Base-by-base conservation (phyloP, 805 yeast species). In the Suhomyces prunicola region DNA sequence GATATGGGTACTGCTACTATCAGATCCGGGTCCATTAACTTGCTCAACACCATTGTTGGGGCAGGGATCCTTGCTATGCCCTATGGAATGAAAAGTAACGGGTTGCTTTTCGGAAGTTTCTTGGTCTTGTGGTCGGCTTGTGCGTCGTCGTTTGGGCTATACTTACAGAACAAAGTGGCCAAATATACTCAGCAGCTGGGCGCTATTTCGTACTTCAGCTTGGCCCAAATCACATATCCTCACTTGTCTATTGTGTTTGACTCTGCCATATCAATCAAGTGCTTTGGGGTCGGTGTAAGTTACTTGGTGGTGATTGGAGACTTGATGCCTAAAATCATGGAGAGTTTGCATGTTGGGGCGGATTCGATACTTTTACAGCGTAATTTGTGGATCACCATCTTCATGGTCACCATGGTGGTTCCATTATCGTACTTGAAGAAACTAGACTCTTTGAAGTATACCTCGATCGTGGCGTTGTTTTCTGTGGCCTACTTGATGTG, bases 51-150 rank as follows among this genome's bases (percentile, higher is more conserved):
- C 24, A 86, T 88, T 51, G 78, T 88, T 10, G 96, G 96, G 6
- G 90, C 94, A 0, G 96, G 96, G 1, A 73, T 87, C 42, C 75
- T 88, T 23, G 90, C 92, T 12, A 81, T 88, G 72, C 92, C 94
- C 0, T 84, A 76, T 55, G 88, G 90, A 1, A 84, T 86, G 69
- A 76, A 78, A 51, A 78, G 86, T 26, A 90, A 87, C 64, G 90
- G 92, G 5, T 63, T 87, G 2, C 51, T 82, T 8, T 70, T 84
- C 24, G 94, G 94, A 2, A 58, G 77, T 0, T 44, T 74, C 2
- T 73, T 88, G 26, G 76, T 87, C 3, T 9, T 85, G 0, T 54
- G 86, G 50, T 89, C 90, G 1, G 89, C 89, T 1, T 41, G 78
- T 9, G 80, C 90, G 0, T 83, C 90, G 12, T 82, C 85, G 3